A percentile compares a stretch with the other conserved stretches of the same genome.
phyloP scores from a whole-genome alignment of 805 yeast genomes.

The Metschnikowia bowlesiae region DNA sequence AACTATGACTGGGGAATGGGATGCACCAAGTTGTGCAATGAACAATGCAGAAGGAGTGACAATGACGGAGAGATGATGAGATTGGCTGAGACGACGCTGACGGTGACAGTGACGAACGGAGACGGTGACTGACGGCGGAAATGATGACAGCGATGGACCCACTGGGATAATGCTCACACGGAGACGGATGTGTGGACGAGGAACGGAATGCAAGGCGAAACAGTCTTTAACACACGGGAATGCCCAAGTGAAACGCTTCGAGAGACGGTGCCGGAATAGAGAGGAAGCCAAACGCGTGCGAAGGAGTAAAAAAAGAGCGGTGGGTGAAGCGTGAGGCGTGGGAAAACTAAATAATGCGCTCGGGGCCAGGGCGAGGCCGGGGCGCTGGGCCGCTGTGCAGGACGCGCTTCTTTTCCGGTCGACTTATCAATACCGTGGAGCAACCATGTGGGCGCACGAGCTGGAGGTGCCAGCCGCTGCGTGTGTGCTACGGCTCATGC shows the following conservation, averaged over 20 bases:
- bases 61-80: too few species aligned
- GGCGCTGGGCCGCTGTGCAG: background rate
- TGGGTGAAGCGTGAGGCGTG: background rate
- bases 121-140: too few species aligned
- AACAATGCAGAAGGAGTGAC: too few species aligned
- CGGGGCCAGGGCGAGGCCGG: slow-evolving; percentile 1
- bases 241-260: background rate
- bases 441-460: background rate
- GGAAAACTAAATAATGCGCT: slow-evolving; percentile 3
- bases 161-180: too few species aligned
- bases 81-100: too few species aligned
- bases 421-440: slow-evolving; percentile 1
- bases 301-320: slow-evolving; percentile 4
- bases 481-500: too few species aligned
- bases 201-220: background rate
- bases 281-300: slow-evolving; percentile 4
- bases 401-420: slow-evolving; percentile 1
- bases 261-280: background rate
- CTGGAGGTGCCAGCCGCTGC: too few species aligned
- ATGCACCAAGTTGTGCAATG: too few species aligned
- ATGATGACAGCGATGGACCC: too few species aligned
- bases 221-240: background rate
- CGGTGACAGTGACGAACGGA: too few species aligned
- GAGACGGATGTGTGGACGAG: too few species aligned
- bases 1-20: too few species aligned